A percentile compares a stretch with the other conserved stretches of the same genome.
Conservation (phyloP, 1,284 basidiomycete species). For the Trichosporon sp. region DNA sequence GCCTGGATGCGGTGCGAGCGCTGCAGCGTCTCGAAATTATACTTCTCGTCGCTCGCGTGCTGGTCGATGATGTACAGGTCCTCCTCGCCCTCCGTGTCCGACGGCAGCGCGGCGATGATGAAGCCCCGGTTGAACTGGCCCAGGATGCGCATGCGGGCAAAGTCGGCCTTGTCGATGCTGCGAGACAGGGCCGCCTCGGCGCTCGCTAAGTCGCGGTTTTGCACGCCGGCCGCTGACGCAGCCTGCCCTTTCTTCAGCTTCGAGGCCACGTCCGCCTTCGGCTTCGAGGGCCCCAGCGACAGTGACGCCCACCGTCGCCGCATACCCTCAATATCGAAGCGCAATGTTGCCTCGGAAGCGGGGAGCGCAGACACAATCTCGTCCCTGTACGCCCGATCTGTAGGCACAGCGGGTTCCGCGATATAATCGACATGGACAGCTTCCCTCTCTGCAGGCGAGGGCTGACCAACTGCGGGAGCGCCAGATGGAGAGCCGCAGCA, state of each 20-base stretch:
- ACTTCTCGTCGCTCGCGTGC: constrained; percentile 82
- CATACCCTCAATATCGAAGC: constrained; percentile 37
- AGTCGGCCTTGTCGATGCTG: constrained; percentile 84
- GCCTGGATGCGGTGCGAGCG: constrained; percentile 79
- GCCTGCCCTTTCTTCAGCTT: constrained; percentile 1
- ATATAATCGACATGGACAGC: constrained; percentile 9
- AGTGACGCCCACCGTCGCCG: constrained; percentile 22
- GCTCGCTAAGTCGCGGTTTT: constrained; percentile 57
- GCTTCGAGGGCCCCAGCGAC: not conserved
- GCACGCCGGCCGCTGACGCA: constrained; percentile 56
- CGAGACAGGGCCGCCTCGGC: constrained; percentile 74
- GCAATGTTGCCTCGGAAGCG: constrained; percentile 35
- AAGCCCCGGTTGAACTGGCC: constrained; percentile 98
- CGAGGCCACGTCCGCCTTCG: not conserved
- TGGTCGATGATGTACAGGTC: constrained; percentile 82
- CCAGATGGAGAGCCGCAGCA: not conserved
- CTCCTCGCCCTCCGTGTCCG: constrained; percentile 59
- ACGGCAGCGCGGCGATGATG: constrained; percentile 69
- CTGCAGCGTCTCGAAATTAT: constrained; percentile 89
- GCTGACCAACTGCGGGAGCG: not conserved
- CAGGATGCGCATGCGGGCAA: constrained; percentile 73
- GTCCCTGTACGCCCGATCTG: constrained; percentile 26
- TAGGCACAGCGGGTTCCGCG: not conserved
- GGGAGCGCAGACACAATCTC: constrained; percentile 34
- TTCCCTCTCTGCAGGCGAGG: not conserved